Base-by-base conservation (phyloP, 1,284 basidiomycete genomes). In the Malassezia brasiliensis region DNA sequence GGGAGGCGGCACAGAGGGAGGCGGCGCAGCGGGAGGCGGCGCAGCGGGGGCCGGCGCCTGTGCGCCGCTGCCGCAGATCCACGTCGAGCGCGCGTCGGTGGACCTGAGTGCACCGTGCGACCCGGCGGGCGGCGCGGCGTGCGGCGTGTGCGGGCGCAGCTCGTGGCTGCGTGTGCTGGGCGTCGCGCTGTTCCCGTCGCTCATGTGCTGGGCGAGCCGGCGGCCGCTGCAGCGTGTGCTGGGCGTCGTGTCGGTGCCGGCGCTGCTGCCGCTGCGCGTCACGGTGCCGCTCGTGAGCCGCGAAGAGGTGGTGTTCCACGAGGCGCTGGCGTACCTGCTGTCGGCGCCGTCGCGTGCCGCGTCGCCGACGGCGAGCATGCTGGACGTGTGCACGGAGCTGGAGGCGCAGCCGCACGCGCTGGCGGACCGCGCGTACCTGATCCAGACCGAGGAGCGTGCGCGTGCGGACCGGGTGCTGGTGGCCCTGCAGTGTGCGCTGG, bases 231-330 rank as follows among this genome's bases (percentile, higher is more conserved):
- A 86, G 4, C 83, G 83, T 75, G 76, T 87, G 17, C 84, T 87
- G 0, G 83, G 85, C 0, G 65, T 94, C 14, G 81, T 91, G 52
- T 89, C 89, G 7, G 83, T 84, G 0, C 93, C 93, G 0, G 88
- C 90, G 0, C 83, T 96, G 6, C 78, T 94, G 72, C 78, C 81
- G 11, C 79, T 98, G 49, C 96, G 90, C 0, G 67, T 96, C 15
- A 96, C 93, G 0, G 78, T 96, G 6, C 55, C 49, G 35, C 46
- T 52, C 11, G 25, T 51, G 12, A 51, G 44, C 20, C 8, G 11
- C 4, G 54, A 56, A 22, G 54, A 50, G 48, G 37, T 44, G 25
- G 15, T 31, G 28, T 15, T 51, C 44, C 54, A 56, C 35, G n/a
- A 50, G 15, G 42, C 48, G 15, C 34, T 55, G 7, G 2, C 64